These are phyloP conservation scores for Rubia tinctorum DNA, from an alignment of 305 asterid genomes.

Conservation along the genomic window DNA sequence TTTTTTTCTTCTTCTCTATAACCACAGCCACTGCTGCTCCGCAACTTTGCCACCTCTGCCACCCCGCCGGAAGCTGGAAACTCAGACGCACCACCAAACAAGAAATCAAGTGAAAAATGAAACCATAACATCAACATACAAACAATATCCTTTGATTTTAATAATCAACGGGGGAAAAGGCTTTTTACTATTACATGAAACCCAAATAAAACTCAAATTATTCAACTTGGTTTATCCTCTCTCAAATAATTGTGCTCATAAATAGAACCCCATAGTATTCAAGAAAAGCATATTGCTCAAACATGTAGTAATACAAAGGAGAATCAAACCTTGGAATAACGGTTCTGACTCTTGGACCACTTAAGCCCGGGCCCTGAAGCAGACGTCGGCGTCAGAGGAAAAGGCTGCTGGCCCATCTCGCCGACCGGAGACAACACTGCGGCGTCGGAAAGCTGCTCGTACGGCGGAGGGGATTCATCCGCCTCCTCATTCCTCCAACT, in stretches of 20 bases:
- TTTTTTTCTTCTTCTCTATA: too few species aligned
- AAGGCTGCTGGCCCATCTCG: slow-evolving; percentile 49
- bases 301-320: not conserved
- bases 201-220: not conserved
- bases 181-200: not conserved
- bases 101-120: too few species aligned
- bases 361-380: slow-evolving; percentile 42
- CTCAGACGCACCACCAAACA: too few species aligned
- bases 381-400: slow-evolving; percentile 59
- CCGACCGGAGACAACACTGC: slow-evolving; percentile 61
- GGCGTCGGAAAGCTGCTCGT: slow-evolving; percentile 57
- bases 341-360: slow-evolving; percentile 76
- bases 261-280: not conserved
- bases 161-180: too few species aligned
- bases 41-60: too few species aligned
- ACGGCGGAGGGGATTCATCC: slow-evolving; percentile 40
- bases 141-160: too few species aligned
- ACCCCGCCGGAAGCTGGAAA: too few species aligned
- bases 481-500: slow-evolving; percentile 42
- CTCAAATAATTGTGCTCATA: not conserved
- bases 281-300: not conserved
- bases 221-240: not conserved
- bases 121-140: too few species aligned
- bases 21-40: too few species aligned
- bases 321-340: slow-evolving; percentile 79